These are phyloP conservation scores for Colletotrichum tropicale DNA, from an alignment of 2,329 filamentous ascomycete species.

Conservation along the genomic window DNA sequence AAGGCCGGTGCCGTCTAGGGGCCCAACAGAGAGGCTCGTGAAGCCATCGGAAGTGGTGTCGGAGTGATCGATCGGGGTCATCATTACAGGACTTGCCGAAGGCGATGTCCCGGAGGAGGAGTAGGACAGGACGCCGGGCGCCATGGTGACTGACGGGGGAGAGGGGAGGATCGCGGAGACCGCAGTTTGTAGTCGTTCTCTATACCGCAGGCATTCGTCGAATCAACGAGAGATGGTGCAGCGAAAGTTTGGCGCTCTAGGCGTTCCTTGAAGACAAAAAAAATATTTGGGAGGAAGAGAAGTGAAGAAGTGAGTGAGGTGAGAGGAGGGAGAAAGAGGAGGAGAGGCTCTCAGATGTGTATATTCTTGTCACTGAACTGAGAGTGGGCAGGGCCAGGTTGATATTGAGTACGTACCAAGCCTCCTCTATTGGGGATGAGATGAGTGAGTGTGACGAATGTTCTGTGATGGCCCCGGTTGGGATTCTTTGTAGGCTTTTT, in stretches of 20 bases:
- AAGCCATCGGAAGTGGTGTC: conserved; percentile 21
- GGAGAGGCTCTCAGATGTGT: conserved; percentile 11
- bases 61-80: conserved; percentile 21
- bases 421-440: conserved; percentile 14
- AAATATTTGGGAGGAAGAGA: neutral
- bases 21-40: conserved; percentile 18
- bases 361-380: conserved; percentile 4
- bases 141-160: conserved; percentile 16
- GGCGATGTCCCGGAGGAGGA: conserved; percentile 23
- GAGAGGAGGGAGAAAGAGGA: conserved; percentile 13
- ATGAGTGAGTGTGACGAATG: conserved; percentile 21
- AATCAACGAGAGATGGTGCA: conserved; percentile 10
- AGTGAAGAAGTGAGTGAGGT: neutral
- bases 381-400: conserved; percentile 12
- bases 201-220: conserved; percentile 16
- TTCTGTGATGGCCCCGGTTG: neutral
- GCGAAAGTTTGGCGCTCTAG: conserved; percentile 19
- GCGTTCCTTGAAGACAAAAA: conserved; percentile 4
- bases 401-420: conserved; percentile 20
- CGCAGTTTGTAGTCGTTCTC: conserved; percentile 8
- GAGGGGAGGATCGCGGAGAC: conserved; percentile 10
- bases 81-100: conserved; percentile 21
- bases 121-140: conserved; percentile 19
- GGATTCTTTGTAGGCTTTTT: conserved; percentile 15
- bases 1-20: conserved; percentile 17